Evolutionary conservation across 73 alveolate genomes (phyloP), one percentile per base, ranked within the genome.

Genomic region (Blepharisma japonicum): DNA sequence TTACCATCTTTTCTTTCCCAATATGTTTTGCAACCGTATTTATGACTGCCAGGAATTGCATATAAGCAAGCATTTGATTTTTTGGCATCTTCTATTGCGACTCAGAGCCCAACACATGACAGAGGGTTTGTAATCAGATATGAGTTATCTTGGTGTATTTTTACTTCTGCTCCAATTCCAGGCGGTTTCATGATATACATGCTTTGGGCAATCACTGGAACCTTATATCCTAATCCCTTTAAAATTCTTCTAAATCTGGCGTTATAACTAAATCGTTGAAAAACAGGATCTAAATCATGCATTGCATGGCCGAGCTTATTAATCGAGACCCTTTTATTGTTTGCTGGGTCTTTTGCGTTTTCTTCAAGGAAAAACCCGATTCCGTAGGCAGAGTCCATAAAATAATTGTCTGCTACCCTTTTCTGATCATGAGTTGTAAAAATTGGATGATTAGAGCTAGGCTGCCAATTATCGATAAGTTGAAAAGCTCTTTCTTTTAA

Each of bases 151-250:
- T 90, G 85, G 55, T 89, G 96, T 50, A 89, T 82, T 51, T 80
- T 84, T 14, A 89, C 96, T 38, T 72, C 86, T 49, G 91, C 91
- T 0, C 96, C 96, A 56, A 86, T 79, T 56, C 82, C 82, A 50
- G 86, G 72, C 53, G 84, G 86, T 82, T 89, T 89, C 82, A 89
- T 82, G 47, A 89, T 87, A 74, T 86, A 87, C 96, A 89, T 89
- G 14, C 91, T 67, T 55, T 89, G 61, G 23, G 79, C 87, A 6
- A 87, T 76, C 50, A 55, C 53, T 3, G 96, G 93, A 3, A 77
- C 55, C 7, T 51, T 38, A 80, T 74, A 86, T 49, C 83, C 90
- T 71, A 89, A 55, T 8, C 66, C 88, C 6, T 78, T 23, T 6
- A 78, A 78, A 42, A 89, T 71, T 6, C 67, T 45, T 76, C 56